Conservation (phyloP, 2,329 filamentous ascomycete genomes). For the Fusarium pseudonygamai region DNA sequence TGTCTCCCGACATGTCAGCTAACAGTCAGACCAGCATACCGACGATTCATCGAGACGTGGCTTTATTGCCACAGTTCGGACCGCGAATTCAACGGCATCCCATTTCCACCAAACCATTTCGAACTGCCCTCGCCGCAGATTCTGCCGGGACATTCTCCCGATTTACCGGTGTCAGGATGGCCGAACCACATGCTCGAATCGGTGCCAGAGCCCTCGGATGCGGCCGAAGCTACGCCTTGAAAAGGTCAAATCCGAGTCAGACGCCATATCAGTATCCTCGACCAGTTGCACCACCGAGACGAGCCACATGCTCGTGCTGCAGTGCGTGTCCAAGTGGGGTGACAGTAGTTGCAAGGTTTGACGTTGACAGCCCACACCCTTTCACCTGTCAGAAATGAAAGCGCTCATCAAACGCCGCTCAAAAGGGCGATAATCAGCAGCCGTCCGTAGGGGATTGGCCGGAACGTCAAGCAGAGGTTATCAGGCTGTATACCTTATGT, state of each 20-base stretch:
- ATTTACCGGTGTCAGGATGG: slow-evolving; percentile 40
- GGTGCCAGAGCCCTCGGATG: slow-evolving; percentile 39
- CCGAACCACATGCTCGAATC: slow-evolving; percentile 38
- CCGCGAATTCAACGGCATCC: slow-evolving; percentile 56
- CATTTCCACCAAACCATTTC: slow-evolving; percentile 57
- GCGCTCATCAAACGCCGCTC: not conserved
- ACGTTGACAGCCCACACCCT: slow-evolving; percentile 12
- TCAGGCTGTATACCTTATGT: slow-evolving; percentile 12
- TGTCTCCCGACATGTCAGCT: slow-evolving; percentile 31
- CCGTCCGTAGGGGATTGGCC: slow-evolving; percentile 22
- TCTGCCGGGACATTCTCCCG: slow-evolving; percentile 45
- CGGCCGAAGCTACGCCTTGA: slow-evolving; percentile 41
- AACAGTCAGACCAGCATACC: slow-evolving; percentile 48
- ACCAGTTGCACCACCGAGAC: slow-evolving; percentile 33
- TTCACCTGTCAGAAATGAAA: slow-evolving; percentile 22
- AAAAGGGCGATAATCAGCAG: slow-evolving; percentile 19
- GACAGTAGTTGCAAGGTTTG: slow-evolving; percentile 29
- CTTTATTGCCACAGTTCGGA: slow-evolving; percentile 57
- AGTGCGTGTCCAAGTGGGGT: slow-evolving; percentile 37
- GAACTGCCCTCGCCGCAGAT: slow-evolving; percentile 60
- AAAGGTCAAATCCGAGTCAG: slow-evolving; percentile 8
- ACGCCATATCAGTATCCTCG: slow-evolving; percentile 9
- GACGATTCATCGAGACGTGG: slow-evolving; percentile 59
- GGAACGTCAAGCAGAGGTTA: not conserved
- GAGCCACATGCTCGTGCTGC: slow-evolving; percentile 38